Base-by-base conservation (phyloP, 129 eudicot species). In the Ambrosia trifida region DNA sequence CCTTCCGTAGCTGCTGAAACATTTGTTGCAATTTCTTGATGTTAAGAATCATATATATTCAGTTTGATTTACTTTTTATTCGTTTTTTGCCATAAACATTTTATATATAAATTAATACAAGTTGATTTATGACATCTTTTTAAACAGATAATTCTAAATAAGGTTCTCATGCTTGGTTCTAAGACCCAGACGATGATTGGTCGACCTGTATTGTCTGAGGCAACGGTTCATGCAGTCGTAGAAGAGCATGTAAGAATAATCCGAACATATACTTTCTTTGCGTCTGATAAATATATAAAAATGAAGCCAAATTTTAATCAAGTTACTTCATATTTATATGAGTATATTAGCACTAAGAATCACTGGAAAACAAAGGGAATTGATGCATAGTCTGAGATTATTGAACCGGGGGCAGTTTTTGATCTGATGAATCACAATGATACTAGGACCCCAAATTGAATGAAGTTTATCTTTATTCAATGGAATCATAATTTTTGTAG, bases 81-180 rank as follows among this genome's bases (percentile, higher is more conserved):
- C 35, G 40, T 64, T 10, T 64, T 17, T 64, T 18, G 40, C 10
- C 18, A 43, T 30, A 32, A 14, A 7, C 18, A 13, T 68, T 16
- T 64, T 32, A 40, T 30, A n/a, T 31, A 8, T 63, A 2, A 28
- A 20, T 62, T 54, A 40, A 38, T 32, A 44, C 61, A 65, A 17
- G 59, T 32, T 61, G 70, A 66, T 76, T 36, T 16, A 56, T n/a
- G 20, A 2, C 9, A 13, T 59, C 10, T 58, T 66, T 72, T 50
- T 64, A 5, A 4, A 12, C 96, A 94, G 99, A 24, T 94, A 73
- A 78, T 87, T 74, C 79, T 94, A 51, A 90, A 94, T 73, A 94
- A 84, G 84, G 97, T 94, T 73, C 85, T 94, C 74, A 83, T 94
- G 97, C 83, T 89, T 14, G 99, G 99, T 60, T 94, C 99, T 41